Percentiles rank a stretch among this genome's conserved stretches.
These are phyloP conservation scores for Bolboschoenus planiculmis DNA, from an alignment of 176 grass and related monocot genomes.

Conservation along the genomic window DNA sequence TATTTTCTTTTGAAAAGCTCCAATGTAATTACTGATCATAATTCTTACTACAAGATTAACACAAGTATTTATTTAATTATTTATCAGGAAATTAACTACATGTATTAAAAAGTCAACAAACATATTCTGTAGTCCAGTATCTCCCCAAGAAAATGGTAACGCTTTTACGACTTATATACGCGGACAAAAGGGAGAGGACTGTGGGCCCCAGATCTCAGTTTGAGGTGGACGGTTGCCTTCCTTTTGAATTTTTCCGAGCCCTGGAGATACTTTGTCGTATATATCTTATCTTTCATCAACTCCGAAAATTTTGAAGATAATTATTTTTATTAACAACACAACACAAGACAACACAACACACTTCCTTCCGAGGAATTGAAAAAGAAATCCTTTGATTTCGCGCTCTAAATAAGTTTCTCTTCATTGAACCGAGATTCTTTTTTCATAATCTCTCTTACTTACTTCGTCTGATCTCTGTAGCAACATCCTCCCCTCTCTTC, in stretches of 20 bases:
- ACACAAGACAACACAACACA: no score
- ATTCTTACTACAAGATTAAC: no score
- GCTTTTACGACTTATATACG: no score
- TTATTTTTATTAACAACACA: not conserved
- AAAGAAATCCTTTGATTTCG: not conserved
- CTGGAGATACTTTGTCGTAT: not conserved
- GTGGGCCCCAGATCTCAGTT: not conserved
- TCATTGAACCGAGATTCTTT: not conserved
- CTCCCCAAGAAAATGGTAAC: no score
- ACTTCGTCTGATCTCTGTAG: not conserved
- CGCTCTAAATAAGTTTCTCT: not conserved
- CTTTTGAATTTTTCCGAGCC: not conserved
- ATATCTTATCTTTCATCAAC: constrained; percentile 13
- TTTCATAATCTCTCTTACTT: not conserved
- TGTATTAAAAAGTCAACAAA: not conserved
- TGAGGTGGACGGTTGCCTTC: not conserved
- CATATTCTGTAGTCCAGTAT: no score
- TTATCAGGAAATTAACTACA: not conserved
- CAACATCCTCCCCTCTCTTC: not conserved
- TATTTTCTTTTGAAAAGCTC: not conserved
- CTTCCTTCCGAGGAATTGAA: constrained; percentile 18
- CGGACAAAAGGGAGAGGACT: no score
- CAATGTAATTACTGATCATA: not conserved
- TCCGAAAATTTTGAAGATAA: constrained; percentile 11
- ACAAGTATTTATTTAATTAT: no score